Percentiles rank a stretch among this genome's conserved stretches.
Conservation (phyloP, 768 basidiomycete genomes). For the Pulveroboletus sp. region DNA sequence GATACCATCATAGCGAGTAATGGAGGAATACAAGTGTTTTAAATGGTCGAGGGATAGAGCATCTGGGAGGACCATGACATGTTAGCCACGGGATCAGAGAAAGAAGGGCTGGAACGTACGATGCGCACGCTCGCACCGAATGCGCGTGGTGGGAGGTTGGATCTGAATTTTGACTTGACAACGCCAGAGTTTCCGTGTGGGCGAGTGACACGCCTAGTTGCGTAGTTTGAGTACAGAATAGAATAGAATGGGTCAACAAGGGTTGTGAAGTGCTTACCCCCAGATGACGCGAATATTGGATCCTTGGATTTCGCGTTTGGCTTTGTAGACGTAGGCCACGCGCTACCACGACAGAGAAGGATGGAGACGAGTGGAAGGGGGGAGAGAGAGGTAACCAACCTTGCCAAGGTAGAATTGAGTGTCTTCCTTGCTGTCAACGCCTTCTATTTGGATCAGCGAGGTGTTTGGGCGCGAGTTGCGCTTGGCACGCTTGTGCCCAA, state of each 20-base stretch:
- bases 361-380: background rate
- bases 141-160: slow-evolving; percentile 90
- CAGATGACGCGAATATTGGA: slow-evolving; percentile 97
- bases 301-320: slow-evolving; percentile 90
- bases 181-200: slow-evolving; percentile 93
- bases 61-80: slow-evolving; percentile 44
- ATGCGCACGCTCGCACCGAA: slow-evolving; percentile 92
- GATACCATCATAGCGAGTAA: slow-evolving; percentile 21
- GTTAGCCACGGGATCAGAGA: background rate
- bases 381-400: slow-evolving; percentile 43
- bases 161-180: slow-evolving; percentile 94
- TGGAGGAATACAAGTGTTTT: slow-evolving; percentile 31
- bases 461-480: slow-evolving; percentile 95
- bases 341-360: slow-evolving; percentile 46
- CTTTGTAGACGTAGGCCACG: slow-evolving; percentile 97
- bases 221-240: background rate
- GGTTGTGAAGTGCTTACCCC: slow-evolving; percentile 57
- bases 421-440: slow-evolving; percentile 88
- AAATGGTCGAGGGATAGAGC: slow-evolving; percentile 88
- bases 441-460: slow-evolving; percentile 95
- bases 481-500: slow-evolving; percentile 98
- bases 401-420: slow-evolving; percentile 99
- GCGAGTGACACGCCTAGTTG: slow-evolving; percentile 76
- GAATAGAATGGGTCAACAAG: background rate
- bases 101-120: slow-evolving; percentile 42